Percentiles rank a stretch among this genome's conserved stretches.
Conservation (phyloP, 495 filamentous ascomycete species). For the Durotheca rogersii region DNA sequence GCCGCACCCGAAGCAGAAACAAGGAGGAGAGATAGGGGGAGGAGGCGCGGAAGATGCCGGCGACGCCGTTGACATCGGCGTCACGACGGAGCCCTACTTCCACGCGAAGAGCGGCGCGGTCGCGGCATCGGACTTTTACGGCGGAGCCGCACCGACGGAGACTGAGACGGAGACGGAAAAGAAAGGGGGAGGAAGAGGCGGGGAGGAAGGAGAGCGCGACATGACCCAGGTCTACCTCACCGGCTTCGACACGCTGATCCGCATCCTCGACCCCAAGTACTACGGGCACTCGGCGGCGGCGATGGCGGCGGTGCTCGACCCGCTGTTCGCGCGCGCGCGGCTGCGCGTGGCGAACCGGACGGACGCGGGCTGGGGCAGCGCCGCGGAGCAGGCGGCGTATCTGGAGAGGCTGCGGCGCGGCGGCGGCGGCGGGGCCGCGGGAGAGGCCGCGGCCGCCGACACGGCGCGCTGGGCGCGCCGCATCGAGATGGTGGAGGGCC, state of each 20-base stretch:
- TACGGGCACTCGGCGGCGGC: conserved; percentile 60
- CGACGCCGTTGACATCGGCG: conserved; percentile 67
- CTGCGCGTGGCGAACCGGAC: conserved; percentile 73
- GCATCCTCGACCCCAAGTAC: conserved; percentile 82
- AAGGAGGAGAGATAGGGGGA: too few relatives aligned
- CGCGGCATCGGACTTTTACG: conserved; percentile 53
- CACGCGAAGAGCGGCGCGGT: conserved; percentile 79
- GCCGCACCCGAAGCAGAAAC: too few relatives aligned
- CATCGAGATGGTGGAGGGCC: conserved; percentile 69
- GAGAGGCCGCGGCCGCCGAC: too few relatives aligned
- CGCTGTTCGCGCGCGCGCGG: conserved; percentile 68
- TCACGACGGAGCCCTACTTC: conserved; percentile 83
- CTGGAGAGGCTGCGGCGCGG: conserved; percentile 54
- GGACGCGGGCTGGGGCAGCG: conserved; percentile 64
- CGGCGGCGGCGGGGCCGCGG: conserved; percentile 56
- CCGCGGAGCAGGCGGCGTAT: conserved; percentile 60
- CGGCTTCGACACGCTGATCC: conserved; percentile 84
- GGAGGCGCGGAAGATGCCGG: too few relatives aligned
- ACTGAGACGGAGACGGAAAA: too few relatives aligned
- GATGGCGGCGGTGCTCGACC: conserved; percentile 55
- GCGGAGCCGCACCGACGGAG: too few relatives aligned
- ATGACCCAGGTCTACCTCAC: conserved; percentile 74
- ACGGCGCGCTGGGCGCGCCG: conserved; percentile 70
- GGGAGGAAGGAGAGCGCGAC: conserved; percentile 1
- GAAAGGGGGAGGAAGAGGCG: too few relatives aligned